These are phyloP conservation scores for Ogataea nitratoaversa DNA, from an alignment of 805 yeast genomes.

Conservation along the genomic window DNA sequence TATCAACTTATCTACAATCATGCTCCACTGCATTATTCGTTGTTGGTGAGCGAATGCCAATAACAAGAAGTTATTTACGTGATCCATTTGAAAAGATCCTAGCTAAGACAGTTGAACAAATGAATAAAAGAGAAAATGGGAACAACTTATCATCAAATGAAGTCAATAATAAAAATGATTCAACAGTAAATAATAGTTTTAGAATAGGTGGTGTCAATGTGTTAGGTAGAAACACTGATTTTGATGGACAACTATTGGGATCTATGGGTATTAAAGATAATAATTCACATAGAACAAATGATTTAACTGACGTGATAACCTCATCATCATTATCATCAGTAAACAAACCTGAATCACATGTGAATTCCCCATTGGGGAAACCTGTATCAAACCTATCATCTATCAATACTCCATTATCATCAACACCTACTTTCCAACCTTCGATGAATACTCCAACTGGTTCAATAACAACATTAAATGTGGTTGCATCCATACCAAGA, in stretches of 20 bases:
- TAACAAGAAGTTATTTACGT: constrained; percentile 15
- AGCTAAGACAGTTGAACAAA: constrained; percentile 16
- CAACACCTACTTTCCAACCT: background rate
- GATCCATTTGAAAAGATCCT: constrained; percentile 22
- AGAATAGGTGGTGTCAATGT: constrained; percentile 15
- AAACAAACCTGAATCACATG: too few relatives aligned
- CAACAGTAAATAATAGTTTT: constrained; percentile 1
- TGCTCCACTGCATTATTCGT: constrained; percentile 23
- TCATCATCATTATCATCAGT: too few relatives aligned
- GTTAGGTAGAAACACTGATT: constrained; percentile 5
- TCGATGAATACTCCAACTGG: background rate
- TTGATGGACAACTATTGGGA: constrained; percentile 2
- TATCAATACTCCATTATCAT: background rate
- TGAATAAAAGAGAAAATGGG: constrained; percentile 9
- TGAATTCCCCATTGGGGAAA: too few relatives aligned
- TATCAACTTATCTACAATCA: constrained; percentile 19
- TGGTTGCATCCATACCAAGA: too few relatives aligned
- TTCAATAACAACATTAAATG: too few relatives aligned
- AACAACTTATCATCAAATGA: background rate
- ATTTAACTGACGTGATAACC: too few relatives aligned
- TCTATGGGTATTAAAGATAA: constrained; percentile 2
- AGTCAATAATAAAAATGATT: background rate
- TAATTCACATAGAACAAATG: background rate
- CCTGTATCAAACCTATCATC: background rate
- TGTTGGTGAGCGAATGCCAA: constrained; percentile 23